phyloP scores from a whole-genome alignment of 1,284 basidiomycete species.

The Irpex sp. region DNA sequence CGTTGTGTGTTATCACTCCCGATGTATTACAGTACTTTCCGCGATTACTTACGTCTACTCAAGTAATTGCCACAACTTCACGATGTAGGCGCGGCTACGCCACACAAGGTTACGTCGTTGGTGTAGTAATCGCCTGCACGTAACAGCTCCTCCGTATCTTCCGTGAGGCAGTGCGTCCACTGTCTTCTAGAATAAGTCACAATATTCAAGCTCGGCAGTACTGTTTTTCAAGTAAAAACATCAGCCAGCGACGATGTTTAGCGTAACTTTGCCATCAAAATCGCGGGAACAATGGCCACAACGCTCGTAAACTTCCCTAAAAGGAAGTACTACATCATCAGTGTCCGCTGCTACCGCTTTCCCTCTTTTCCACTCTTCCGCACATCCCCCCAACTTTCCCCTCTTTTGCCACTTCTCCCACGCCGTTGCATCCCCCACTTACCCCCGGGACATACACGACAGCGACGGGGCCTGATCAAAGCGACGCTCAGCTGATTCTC shows the following conservation, averaged over 20 bases:
- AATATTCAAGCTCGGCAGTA: not conserved
- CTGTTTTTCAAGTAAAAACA: not conserved
- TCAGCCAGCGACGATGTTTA: not conserved
- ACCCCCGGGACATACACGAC: not conserved
- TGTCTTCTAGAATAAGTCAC: not conserved
- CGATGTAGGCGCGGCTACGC: too few relatives aligned
- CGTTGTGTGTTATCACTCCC: too few relatives aligned
- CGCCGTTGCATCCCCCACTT: not conserved
- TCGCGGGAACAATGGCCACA: not conserved
- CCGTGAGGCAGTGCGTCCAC: too few relatives aligned
- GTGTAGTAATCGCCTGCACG: too few relatives aligned
- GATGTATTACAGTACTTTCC: too few relatives aligned
- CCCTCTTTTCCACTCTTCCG: not conserved
- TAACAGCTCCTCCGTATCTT: too few relatives aligned
- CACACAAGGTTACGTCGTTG: too few relatives aligned
- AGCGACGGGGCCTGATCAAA: not conserved
- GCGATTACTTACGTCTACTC: too few relatives aligned
- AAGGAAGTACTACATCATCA: not conserved
- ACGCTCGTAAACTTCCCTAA: not conserved
- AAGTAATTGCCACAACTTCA: too few relatives aligned
- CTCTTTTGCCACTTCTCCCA: not conserved
- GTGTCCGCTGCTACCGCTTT: not conserved
- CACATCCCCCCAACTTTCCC: not conserved
- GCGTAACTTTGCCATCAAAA: not conserved
- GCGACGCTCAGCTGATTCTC: not conserved